phyloP scores from a whole-genome alignment of 306 rosid genomes.

The Vicia villosa region DNA sequence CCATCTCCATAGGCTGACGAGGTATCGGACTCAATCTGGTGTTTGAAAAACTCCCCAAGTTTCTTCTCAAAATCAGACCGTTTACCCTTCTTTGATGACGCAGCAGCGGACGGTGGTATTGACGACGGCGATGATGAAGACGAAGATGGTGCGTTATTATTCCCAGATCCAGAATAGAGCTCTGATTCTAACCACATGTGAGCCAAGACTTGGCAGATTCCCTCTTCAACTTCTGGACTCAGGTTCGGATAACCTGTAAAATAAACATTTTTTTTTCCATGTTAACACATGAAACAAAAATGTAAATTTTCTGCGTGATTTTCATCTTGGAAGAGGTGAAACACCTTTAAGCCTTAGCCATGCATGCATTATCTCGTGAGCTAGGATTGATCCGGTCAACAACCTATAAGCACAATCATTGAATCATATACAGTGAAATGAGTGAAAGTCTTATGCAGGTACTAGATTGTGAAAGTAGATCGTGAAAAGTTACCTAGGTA shows the following conservation, averaged over 20 bases:
- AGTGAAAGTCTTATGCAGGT: conserved; percentile 23
- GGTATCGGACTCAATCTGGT: conserved; percentile 91
- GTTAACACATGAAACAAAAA: conserved; percentile 29
- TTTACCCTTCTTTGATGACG: conserved; percentile 79
- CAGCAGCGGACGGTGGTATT: conserved; percentile 45
- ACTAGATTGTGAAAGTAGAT: neutral
- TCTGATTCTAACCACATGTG: conserved; percentile 97
- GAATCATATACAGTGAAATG: conserved; percentile 33
- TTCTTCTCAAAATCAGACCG: conserved; percentile 89
- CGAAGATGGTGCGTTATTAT: conserved; percentile 46
- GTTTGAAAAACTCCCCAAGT: conserved; percentile 83
- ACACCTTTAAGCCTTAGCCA: conserved; percentile 98
- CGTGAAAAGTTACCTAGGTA: conserved; percentile 68
- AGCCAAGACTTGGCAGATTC: conserved; percentile 96
- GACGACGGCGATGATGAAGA: conserved; percentile 54
- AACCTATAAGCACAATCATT: conserved; percentile 53
- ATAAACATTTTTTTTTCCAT: conserved; percentile 22
- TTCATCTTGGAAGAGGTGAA: conserved; percentile 31
- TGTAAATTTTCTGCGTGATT: neutral
- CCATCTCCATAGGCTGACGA: conserved; percentile 94
- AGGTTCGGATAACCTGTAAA: conserved; percentile 82
- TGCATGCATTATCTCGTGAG: conserved; percentile 99
- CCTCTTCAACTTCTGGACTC: conserved; percentile 96
- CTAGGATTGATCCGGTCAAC: conserved; percentile 94
- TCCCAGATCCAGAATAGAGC: conserved; percentile 60